These are phyloP conservation scores for Lasiodiplodia hormozganensis DNA, from an alignment of 2,329 filamentous ascomycete genomes.

Conservation along the genomic window DNA sequence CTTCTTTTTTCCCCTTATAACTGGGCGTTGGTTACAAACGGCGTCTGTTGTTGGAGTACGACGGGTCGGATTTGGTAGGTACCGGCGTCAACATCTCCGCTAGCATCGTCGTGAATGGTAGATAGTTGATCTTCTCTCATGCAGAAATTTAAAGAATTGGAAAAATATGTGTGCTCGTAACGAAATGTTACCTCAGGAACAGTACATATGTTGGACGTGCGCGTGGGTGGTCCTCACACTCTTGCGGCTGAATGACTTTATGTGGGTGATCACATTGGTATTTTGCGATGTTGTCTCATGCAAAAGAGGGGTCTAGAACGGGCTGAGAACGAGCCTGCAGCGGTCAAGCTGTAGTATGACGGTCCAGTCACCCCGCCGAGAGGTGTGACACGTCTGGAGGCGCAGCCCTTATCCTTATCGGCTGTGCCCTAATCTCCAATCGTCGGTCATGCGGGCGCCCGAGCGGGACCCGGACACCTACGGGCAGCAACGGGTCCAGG, in stretches of 20 bases:
- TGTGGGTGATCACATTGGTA: neutral
- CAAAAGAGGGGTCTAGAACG: neutral
- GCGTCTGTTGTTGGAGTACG: neutral
- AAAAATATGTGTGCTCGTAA: neutral
- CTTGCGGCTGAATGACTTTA: neutral
- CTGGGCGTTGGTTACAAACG: conserved; percentile 15
- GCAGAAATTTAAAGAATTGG: neutral
- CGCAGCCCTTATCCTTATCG: conserved; percentile 23
- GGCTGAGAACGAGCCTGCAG: neutral
- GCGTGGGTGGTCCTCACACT: neutral
- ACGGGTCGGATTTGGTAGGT: neutral
- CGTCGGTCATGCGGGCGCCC: neutral
- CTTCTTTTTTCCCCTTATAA: neutral
- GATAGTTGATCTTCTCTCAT: neutral
- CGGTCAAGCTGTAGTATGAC: neutral
- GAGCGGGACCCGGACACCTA: neutral
- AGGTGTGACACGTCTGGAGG: conserved; percentile 4
- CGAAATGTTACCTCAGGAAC: neutral
- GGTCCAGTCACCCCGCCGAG: neutral
- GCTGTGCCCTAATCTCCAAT: conserved; percentile 21
- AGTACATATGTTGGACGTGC: neutral
- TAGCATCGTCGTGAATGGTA: conserved; percentile 18
- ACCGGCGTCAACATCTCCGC: conserved; percentile 10
- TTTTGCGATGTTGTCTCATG: neutral
- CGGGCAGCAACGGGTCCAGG: conserved; percentile 17